Base-by-base conservation (phyloP, 352 stramenopile species). In the Globisporangium sylvaticum region DNA sequence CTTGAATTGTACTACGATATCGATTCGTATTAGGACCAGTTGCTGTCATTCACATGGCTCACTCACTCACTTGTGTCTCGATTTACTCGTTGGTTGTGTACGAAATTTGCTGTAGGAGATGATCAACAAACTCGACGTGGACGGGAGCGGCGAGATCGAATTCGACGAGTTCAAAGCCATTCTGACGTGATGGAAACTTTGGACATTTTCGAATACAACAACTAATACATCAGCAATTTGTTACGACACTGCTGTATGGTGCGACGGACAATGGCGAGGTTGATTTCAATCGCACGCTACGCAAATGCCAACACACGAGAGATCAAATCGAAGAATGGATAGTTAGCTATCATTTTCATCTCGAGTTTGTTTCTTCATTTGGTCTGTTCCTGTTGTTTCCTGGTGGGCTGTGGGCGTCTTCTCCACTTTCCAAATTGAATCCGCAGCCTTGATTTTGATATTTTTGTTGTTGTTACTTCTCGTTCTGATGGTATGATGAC, bases 121-220 rank as follows among this genome's bases (percentile, higher is more conserved):
- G 77, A 98, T 98, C 70, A 97, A 98, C 76, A 98, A 97, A 63
- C 92, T 98, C 39, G 96, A 99, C 70, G 90, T 95, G 52, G 92
- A 98, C 69, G 89, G 91, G 37, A 97, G 83, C 37, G 96, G 96
- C 32, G 92, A 98, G 76, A 98, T 98, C 62, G 95, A 98, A 67
- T 98, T 98, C 71, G 90, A 98, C 58, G 96, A 98, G 74, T 98
- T 98, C 78, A 98, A 97, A 73, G 86, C 91, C 56, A 94, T 94
- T 58, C 71, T 92, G 59, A 94, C 87, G 3, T 94, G 60, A 83
- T 44, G 6, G 1, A 64, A 14, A 34, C 5, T 34, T 34, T 34
- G 31, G 7, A 34, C 0, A 34, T 34, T 34, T 34, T 34, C 31
- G 9, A 7, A 34, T 34, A 34, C 31, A 34, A 34, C 34, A 42